Evolutionary conservation across 2,329 filamentous ascomycete genomes (phyloP).

Genomic region (Penicillium sp.): DNA sequence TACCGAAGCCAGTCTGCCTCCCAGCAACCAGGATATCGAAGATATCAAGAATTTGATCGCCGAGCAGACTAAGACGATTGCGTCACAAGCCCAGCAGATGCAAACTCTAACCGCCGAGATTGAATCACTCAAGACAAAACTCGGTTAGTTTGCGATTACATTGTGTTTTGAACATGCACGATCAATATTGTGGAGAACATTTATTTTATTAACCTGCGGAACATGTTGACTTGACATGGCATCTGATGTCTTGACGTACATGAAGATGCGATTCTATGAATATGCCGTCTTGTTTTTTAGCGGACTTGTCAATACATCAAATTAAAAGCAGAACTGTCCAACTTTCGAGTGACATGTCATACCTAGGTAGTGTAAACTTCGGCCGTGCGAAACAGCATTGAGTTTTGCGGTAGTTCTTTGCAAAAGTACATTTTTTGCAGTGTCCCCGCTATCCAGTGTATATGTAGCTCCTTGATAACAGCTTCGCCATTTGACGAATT

Average conservation of each 20-base stretch:
- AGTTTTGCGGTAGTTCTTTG: too few relatives aligned
- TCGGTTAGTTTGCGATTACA: constrained; percentile 41
- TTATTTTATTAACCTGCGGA: constrained; percentile 2
- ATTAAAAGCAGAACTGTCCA: constrained; percentile 5
- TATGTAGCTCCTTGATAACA: too few relatives aligned
- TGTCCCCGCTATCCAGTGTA: too few relatives aligned
- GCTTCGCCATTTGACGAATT: too few relatives aligned
- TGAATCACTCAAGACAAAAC: constrained; percentile 71
- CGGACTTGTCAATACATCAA: constrained; percentile 24
- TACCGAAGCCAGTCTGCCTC: constrained; percentile 21
- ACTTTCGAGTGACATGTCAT: too few relatives aligned
- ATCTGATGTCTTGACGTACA: constrained; percentile 12
- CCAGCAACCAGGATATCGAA: constrained; percentile 59
- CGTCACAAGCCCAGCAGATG: constrained; percentile 70
- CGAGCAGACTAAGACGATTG: constrained; percentile 70
- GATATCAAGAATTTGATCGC: constrained; percentile 74
- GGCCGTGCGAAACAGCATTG: too few relatives aligned
- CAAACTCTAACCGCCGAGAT: constrained; percentile 64
- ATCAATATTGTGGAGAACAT: constrained; percentile 5
- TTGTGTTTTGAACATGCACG: constrained; percentile 3
- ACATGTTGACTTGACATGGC: constrained; percentile 8
- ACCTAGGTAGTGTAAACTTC: too few relatives aligned
- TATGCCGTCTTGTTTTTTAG: constrained; percentile 17
- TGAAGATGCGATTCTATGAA: constrained; percentile 16
- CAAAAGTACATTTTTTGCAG: too few relatives aligned